Conservation (phyloP, 1,139 yeast genomes). For the Geotrichum candidum region DNA sequence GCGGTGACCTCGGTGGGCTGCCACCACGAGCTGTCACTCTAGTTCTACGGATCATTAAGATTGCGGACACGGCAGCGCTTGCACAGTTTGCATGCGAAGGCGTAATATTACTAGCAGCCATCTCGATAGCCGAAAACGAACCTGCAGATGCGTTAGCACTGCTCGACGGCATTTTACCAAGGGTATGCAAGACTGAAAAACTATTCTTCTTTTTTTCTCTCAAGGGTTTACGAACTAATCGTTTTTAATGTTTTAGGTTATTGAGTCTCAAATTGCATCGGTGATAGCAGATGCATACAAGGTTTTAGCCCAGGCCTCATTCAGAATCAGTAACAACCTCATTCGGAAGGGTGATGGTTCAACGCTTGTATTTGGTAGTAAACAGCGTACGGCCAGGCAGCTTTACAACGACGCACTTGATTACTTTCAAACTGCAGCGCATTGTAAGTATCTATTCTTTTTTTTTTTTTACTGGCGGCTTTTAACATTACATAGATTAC, state of each 20-base stretch:
- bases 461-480: neutral
- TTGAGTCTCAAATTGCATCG: neutral
- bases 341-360: neutral
- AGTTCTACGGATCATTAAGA: constrained; percentile 21
- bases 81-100: constrained; percentile 26
- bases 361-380: neutral
- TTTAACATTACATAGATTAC: neutral
- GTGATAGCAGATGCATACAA: neutral
- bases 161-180: constrained; percentile 28
- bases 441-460: neutral
- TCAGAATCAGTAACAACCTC: neutral
- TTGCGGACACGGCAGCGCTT: constrained; percentile 25
- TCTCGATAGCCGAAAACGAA: constrained; percentile 22
- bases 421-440: neutral
- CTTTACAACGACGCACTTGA: neutral
- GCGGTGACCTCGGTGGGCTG: neutral
- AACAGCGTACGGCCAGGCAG: neutral
- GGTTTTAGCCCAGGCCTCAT: neutral
- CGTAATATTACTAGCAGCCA: constrained; percentile 23
- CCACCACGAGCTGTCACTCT: constrained; percentile 24
- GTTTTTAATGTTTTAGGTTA: neutral
- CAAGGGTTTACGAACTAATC: neutral
- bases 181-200: constrained; percentile 11
- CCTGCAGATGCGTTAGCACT: constrained; percentile 25
- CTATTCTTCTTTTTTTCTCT: neutral